Evolutionary conservation across 495 filamentous ascomycete species (phyloP).

Genomic region (Trichoderma erinaceum): DNA sequence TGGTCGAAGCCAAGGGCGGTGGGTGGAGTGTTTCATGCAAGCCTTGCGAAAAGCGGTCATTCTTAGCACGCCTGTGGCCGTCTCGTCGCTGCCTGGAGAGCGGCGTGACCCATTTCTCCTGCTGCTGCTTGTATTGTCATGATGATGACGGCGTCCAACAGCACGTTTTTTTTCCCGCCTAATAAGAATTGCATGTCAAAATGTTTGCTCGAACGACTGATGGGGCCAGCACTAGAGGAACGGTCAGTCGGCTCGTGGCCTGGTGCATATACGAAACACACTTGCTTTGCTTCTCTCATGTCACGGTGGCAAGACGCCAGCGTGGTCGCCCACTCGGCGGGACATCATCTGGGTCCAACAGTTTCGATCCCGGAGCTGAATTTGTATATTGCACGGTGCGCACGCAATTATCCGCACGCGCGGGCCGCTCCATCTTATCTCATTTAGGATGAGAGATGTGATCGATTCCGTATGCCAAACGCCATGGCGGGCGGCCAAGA

Average conservation of each 20-base stretch:
- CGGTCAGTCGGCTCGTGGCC: not conserved
- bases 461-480: slow-evolving; percentile 1
- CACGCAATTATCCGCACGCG: not conserved
- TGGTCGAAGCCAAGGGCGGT: not conserved
- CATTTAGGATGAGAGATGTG: slow-evolving; percentile 13
- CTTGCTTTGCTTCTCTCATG: not conserved
- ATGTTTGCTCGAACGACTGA: not conserved
- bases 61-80: not conserved
- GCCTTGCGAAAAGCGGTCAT: slow-evolving; percentile 11
- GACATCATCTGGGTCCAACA: not conserved
- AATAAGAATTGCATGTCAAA: not conserved
- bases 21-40: slow-evolving; percentile 12
- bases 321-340: not conserved
- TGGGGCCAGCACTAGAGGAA: not conserved
- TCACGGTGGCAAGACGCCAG: not conserved
- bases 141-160: slow-evolving; percentile 3
- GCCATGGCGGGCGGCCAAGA: not conserved
- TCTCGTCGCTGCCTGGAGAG: slow-evolving; percentile 8
- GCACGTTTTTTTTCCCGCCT: not conserved
- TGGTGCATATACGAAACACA: not conserved
- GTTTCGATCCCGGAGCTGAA: slow-evolving; percentile 5
- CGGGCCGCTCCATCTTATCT: slow-evolving; percentile 13
- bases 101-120: slow-evolving; percentile 12
- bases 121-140: slow-evolving; percentile 4
- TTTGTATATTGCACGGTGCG: slow-evolving; percentile 10